Conservation (phyloP, 192 early-diverging fungal genomes). For the Backusella sp. region DNA sequence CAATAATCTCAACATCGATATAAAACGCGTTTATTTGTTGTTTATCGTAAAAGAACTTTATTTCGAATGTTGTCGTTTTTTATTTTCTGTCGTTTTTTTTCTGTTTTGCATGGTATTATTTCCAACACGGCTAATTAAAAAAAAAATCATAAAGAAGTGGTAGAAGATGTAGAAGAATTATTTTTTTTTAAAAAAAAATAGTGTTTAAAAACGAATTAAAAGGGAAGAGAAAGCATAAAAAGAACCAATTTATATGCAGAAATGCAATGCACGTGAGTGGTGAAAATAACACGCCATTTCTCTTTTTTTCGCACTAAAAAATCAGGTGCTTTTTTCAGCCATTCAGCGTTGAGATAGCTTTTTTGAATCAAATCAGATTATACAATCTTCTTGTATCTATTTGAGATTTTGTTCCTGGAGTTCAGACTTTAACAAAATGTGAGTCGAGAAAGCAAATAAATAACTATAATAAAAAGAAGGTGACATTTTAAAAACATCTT, state of each 20-base stretch:
- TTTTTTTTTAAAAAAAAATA: not conserved
- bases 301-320: not conserved
- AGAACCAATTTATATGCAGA: not conserved
- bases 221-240: not conserved
- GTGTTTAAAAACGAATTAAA: not conserved
- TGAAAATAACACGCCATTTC: slow-evolving; percentile 3
- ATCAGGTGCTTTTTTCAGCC: slow-evolving; percentile 2
- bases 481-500: too few relatives aligned
- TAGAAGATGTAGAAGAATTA: not conserved
- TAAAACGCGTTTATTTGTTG: not conserved
- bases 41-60: not conserved
- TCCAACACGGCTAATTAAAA: not conserved
- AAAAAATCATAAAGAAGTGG: not conserved
- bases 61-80: not conserved
- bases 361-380: not conserved
- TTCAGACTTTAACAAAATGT: too few relatives aligned
- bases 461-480: too few relatives aligned
- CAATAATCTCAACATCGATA: not conserved
- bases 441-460: too few relatives aligned
- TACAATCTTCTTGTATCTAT: not conserved
- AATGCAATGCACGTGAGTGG: not conserved
- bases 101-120: not conserved
- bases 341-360: not conserved
- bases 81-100: not conserved
- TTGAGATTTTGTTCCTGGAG: too few relatives aligned